Base-by-base conservation (phyloP, 2,329 filamentous ascomycete species). In the Colletotrichum higginsianum region DNA sequence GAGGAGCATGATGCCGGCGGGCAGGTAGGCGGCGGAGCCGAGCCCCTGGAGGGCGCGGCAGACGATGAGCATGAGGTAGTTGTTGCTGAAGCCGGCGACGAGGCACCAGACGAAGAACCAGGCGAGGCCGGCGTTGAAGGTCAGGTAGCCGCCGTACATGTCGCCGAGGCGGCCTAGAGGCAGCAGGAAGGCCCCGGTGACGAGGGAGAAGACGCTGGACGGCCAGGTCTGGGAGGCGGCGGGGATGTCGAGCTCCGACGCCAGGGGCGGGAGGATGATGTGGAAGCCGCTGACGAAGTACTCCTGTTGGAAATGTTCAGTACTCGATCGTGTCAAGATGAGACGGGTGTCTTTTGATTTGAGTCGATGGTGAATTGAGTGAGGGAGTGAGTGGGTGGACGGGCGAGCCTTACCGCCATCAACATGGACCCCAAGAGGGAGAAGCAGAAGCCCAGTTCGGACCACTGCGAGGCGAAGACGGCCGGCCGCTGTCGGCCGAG, bases 211-310 rank as follows among this genome's bases (percentile, higher is more conserved):
- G 55, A 90, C 86, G 76, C 83, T 91, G 79, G 83, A 90, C 75
- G 82, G 93, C 93, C 89, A 94, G 80, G 84, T 94, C 80, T 78
- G 87, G 75, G 77, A 90, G 52, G 78, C 86, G 77, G 80, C 85
- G 0, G 93, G 89, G 50, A 96, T 94, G 49, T 89, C 66, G 4
- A 96, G 85, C 1, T 89, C 86, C 13, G 80, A 78, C 13, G 89
- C 84, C 3, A 96, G 80, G 0, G 89, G 89, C 0, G 94, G 93
- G 0, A 95, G 81, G 35, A 96, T 88, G 74, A 93, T 92, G 71
- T 88, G 88, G 79, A 95, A 96, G 42, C 94, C 94, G 57, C 91
- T 93, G 61, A 96, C 88, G 78, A 92, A 93, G 80, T 92, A 95
- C 82, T 95, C 93, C 84, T 88, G 75, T 68, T 67, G 7, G 13